Evolutionary conservation across 108 stramenopile species (phyloP).

Genomic region (Stephanodiscus minutulus): DNA sequence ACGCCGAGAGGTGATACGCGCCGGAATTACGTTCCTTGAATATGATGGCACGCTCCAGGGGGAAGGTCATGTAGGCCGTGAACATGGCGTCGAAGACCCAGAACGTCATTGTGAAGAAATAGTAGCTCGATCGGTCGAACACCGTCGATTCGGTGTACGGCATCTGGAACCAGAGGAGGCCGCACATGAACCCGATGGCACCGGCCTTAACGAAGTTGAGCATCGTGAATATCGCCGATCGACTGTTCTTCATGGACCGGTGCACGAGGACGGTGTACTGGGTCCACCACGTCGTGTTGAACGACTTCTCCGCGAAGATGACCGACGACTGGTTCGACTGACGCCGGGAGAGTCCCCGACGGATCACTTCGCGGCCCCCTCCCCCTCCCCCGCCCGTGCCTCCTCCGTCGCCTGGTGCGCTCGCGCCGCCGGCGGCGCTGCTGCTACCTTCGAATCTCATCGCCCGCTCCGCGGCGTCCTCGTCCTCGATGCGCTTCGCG

Average conservation of each 20-base stretch:
- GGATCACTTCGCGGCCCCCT: not conserved
- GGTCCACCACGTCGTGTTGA: slow-evolving; percentile 61
- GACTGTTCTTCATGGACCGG: slow-evolving; percentile 65
- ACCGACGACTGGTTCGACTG: too few relatives aligned
- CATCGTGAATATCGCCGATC: slow-evolving; percentile 70
- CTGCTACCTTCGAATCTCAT: too few relatives aligned
- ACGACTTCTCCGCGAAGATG: slow-evolving; percentile 31
- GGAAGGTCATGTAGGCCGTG: slow-evolving; percentile 71
- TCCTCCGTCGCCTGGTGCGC: not conserved
- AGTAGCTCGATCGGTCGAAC: slow-evolving; percentile 54
- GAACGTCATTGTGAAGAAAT: slow-evolving; percentile 78
- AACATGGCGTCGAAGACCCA: slow-evolving; percentile 82
- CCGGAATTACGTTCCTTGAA: slow-evolving; percentile 70
- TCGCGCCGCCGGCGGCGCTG: too few relatives aligned
- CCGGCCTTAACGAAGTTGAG: slow-evolving; percentile 71
- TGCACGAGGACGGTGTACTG: slow-evolving; percentile 66
- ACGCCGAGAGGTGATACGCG: slow-evolving; percentile 68
- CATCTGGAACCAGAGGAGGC: slow-evolving; percentile 64
- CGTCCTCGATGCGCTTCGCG: slow-evolving; percentile 49
- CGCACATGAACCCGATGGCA: slow-evolving; percentile 60
- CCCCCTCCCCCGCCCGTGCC: not conserved
- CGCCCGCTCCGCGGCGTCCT: slow-evolving; percentile 8
- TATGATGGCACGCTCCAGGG: slow-evolving; percentile 66
- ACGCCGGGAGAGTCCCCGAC: slow-evolving; percentile 2
- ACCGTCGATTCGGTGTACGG: slow-evolving; percentile 61